Percentiles rank a stretch among this genome's conserved stretches.
These are phyloP conservation scores for Lactifluus pinguis DNA, from an alignment of 768 basidiomycete species.

Conservation along the genomic window DNA sequence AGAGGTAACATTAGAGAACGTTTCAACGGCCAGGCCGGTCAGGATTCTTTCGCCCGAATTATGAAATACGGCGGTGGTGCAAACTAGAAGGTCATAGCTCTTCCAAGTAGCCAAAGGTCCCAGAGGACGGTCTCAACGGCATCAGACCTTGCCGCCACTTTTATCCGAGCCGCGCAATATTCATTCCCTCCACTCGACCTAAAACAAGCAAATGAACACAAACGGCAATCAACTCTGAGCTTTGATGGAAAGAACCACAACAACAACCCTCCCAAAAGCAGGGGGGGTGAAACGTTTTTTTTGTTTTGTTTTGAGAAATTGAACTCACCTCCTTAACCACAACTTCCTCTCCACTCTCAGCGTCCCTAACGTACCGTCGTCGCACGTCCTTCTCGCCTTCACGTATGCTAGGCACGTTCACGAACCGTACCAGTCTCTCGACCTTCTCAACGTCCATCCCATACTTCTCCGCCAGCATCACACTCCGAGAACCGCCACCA, in stretches of 20 bases:
- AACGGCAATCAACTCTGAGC: not conserved
- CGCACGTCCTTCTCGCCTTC: constrained; percentile 22
- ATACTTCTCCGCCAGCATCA: constrained; percentile 42
- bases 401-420: constrained; percentile 59
- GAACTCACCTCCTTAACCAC: constrained; percentile 42
- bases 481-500: not conserved
- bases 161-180: not conserved
- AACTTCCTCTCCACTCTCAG: constrained; percentile 45
- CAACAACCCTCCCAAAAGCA: not conserved
- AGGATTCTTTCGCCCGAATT: too few species aligned
- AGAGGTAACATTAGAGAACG: too few species aligned
- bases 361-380: not conserved
- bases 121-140: too few species aligned
- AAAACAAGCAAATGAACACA: not conserved
- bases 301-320: too few species aligned
- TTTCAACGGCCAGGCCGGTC: too few species aligned
- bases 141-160: too few species aligned
- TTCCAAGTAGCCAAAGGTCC: too few species aligned
- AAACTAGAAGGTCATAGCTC: too few species aligned
- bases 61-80: too few species aligned
- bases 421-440: constrained; percentile 41
- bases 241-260: too few species aligned
- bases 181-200: constrained; percentile 7
- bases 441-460: constrained; percentile 46
- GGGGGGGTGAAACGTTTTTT: too few species aligned